These are phyloP conservation scores for Sarocladium strictum DNA, from an alignment of 2,329 filamentous ascomycete species.

Conservation along the genomic window DNA sequence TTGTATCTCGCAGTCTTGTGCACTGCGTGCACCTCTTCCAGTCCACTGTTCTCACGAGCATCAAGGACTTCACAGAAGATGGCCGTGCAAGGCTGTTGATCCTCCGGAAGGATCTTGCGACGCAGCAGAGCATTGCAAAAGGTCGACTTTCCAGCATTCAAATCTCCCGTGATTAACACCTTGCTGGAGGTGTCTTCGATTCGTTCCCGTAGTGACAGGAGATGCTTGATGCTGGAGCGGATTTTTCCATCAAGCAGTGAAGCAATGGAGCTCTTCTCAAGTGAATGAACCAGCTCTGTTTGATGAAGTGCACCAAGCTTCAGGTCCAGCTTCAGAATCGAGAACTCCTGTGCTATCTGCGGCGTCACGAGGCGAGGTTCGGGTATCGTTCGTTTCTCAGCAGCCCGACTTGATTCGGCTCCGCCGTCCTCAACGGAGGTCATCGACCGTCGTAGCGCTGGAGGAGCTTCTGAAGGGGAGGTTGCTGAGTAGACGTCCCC, in stretches of 20 bases:
- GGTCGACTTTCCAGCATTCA: constrained; percentile 97
- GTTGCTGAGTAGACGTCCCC: constrained; percentile 37
- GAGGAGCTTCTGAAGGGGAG: constrained; percentile 34
- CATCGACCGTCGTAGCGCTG: constrained; percentile 59
- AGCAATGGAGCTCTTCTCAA: constrained; percentile 88
- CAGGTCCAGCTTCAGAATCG: constrained; percentile 87
- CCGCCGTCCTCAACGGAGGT: constrained; percentile 55
- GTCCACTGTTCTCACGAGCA: constrained; percentile 78
- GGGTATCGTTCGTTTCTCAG: constrained; percentile 51
- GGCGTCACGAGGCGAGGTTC: constrained; percentile 85
- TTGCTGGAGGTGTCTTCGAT: constrained; percentile 98
- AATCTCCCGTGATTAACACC: constrained; percentile 87
- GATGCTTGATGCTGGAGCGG: constrained; percentile 84
- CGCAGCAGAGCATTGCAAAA: constrained; percentile 97
- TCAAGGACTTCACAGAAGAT: constrained; percentile 98
- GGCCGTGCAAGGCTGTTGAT: constrained; percentile 95
- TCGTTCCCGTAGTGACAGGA: constrained; percentile 78
- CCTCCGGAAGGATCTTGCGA: constrained; percentile 87
- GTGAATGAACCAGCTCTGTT: constrained; percentile 84
- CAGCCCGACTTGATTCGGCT: constrained; percentile 67
- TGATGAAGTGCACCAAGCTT: constrained; percentile 85
- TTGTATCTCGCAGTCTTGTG: constrained; percentile 76
- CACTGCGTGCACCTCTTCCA: constrained; percentile 95
- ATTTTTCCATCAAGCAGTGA: constrained; percentile 91
- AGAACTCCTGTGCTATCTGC: constrained; percentile 93